Conservation (phyloP, 139 green algal species). For the Nannochloris sp. region DNA sequence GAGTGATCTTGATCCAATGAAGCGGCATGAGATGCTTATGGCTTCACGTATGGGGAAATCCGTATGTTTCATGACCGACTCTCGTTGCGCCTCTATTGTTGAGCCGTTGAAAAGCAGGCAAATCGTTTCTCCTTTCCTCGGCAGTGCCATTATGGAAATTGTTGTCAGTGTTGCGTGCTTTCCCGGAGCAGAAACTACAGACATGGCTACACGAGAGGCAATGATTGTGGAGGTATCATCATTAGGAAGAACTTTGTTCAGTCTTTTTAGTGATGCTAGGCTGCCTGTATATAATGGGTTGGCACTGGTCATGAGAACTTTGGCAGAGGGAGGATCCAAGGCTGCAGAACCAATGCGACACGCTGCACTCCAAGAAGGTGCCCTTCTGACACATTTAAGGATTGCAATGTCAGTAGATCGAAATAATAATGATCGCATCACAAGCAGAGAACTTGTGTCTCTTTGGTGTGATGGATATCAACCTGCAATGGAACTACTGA, state of each 20-base stretch:
- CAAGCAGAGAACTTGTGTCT: slow-evolving; percentile 62
- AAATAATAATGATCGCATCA: neutral
- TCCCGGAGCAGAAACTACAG: slow-evolving; percentile 51
- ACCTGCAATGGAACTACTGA: slow-evolving; percentile 60
- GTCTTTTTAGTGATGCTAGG: slow-evolving; percentile 63
- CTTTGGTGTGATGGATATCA: slow-evolving; percentile 71
- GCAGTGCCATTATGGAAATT: slow-evolving; percentile 44
- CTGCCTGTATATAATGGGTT: slow-evolving; percentile 45
- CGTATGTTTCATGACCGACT: slow-evolving; percentile 36
- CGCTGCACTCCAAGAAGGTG: slow-evolving; percentile 70
- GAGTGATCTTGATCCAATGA: neutral
- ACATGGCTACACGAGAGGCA: slow-evolving; percentile 35
- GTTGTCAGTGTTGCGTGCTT: slow-evolving; percentile 45
- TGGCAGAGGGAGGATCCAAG: slow-evolving; percentile 58
- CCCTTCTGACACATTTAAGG: slow-evolving; percentile 66
- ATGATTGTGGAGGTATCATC: slow-evolving; percentile 41
- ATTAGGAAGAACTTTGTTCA: slow-evolving; percentile 65
- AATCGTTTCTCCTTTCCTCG: slow-evolving; percentile 23
- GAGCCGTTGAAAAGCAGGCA: slow-evolving; percentile 12
- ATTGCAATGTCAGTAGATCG: slow-evolving; percentile 19
- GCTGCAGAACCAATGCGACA: slow-evolving; percentile 74
- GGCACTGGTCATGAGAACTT: slow-evolving; percentile 64
- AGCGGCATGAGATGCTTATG: slow-evolving; percentile 11
- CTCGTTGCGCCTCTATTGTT: slow-evolving; percentile 25
- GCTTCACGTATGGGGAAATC: slow-evolving; percentile 41